phyloP scores from a whole-genome alignment of 306 rosid genomes.

The Lupinus albus region DNA sequence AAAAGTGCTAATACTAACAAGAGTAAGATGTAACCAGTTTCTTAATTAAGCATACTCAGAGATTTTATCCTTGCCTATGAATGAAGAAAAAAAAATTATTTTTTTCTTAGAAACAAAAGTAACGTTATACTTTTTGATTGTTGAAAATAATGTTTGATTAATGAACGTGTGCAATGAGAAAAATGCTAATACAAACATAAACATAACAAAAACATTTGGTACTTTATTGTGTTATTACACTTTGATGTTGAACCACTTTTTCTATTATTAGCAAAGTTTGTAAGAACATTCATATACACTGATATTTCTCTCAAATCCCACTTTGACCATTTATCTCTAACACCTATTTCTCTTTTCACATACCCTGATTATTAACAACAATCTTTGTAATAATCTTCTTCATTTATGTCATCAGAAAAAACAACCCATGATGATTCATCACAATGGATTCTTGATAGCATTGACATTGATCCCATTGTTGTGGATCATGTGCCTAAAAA shows the following conservation, averaged over 20 bases:
- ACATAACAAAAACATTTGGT: not conserved
- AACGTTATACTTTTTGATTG: no score
- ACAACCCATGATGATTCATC: conserved; percentile 43
- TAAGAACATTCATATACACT: conserved; percentile 23
- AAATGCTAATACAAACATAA: not conserved
- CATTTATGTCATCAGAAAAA: conserved; percentile 48
- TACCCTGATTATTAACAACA: not conserved
- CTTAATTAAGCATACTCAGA: no score
- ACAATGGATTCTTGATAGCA: conserved; percentile 58
- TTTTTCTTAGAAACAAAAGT: no score
- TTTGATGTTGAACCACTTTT: not conserved
- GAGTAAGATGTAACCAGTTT: no score
- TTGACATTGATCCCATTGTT: conserved; percentile 53
- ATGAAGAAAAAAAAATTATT: no score
- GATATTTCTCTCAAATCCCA: conserved; percentile 14
- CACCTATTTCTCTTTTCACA: conserved; percentile 22
- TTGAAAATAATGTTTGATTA: no score
- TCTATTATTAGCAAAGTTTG: conserved; percentile 32
- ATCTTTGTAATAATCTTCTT: not conserved
- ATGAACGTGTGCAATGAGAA: no score
- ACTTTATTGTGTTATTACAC: not conserved
- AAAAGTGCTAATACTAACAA: no score
- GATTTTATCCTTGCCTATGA: no score
- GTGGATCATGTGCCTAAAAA: conserved; percentile 39
- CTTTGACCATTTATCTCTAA: conserved; percentile 33